Evolutionary conservation across 2,329 filamentous ascomycete genomes (phyloP), one percentile per base, ranked within the genome.

Genomic region (Ceratocystis lukuohia): DNA sequence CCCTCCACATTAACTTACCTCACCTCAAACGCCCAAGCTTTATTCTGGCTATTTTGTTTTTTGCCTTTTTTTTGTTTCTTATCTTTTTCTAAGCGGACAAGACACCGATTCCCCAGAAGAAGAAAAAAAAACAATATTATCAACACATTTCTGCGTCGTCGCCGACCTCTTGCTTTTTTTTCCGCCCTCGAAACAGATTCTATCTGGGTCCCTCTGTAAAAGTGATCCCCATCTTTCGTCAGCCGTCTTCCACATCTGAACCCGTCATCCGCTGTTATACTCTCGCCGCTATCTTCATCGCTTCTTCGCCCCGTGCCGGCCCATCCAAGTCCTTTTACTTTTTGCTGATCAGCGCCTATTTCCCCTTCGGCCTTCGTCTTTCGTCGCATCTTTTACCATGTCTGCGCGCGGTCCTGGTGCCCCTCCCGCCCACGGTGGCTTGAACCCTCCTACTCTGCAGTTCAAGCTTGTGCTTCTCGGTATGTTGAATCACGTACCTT

Each of bases 391-490:
- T 70, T 68, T 71, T 75, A 81, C 73, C 76, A 97, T 97, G 93
- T 89, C 92, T 78, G 84, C 89, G 77, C 86, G 91, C 85, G 85
- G 86, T 68, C 64, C 67, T 30, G 62, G 62, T 67, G 67, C 79
- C 86, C 79, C 82, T 71, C 79, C 82, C 73, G 82, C 81, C 73
- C 78, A 81, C 72, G 82, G 83, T 73, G 83, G 82, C 74, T 78
- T 81, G 82, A 84, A 87, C 86, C 84, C 89, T 78, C 87, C 93
- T 74, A 97, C 99, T 78, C 93, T 94, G 73, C 94, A 99, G 83
- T 99, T 99, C 81, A 99, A 99, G 83, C 84, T 99, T 73, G 94
- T 99, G 71, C 82, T 99, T 74, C 83, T 99, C 70, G 94, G 94
- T 97, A 84, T 71, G 88, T 74, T 45, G 20, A 22, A 4, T 33